Base-by-base conservation (phyloP, 768 basidiomycete genomes). In the Boletus rubescentipes region DNA sequence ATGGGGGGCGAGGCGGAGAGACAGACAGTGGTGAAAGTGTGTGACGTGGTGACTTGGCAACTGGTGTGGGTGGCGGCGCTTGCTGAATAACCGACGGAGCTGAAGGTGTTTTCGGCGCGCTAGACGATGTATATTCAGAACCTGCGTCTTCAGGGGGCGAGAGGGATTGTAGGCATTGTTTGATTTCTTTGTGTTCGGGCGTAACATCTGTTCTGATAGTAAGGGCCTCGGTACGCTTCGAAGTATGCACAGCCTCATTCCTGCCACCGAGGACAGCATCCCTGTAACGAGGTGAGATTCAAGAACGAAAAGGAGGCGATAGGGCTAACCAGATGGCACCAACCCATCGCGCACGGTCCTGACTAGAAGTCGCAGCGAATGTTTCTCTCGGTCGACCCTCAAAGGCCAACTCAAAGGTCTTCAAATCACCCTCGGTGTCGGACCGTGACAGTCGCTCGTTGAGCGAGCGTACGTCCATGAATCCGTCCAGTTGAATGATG, bases 291-390 rank as follows among this genome's bases (percentile, higher is more conserved):
- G 36, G 54, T 60, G 26, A 52, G 41, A 36, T 48, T 41, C 15
- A 1, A 4, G 21, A 35, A 21, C 26, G 32, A 8, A 46, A 2
- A 12, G 42, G 31, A 35, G 20, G 9, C 10, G 10, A 49, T 48
- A 50, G 20, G 44, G 32, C 76, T 62, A 66, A 88, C 89, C 89
- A 91, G 43, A 90, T 81, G 4, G 84, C 80, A 61, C 84, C 86
- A 46, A 91, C 78, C 89, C 89, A 91, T 9, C 77, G 78, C 4
- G 86, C 87, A 46, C 89, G 75, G 51, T 87, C 86, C 54, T 79
- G 76, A 26, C 82, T 78, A 20, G 82, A 82, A 10, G 72, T 66
- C 3, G 80, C 82, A 0, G 85, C 87, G 65, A 91, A 88, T 50
- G 75, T 80, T 63, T 88, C 84, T 49, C 69, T 73, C 4, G 68